Conservation (phyloP, 2,329 filamentous ascomycete genomes). For the Fusarium sp. region DNA sequence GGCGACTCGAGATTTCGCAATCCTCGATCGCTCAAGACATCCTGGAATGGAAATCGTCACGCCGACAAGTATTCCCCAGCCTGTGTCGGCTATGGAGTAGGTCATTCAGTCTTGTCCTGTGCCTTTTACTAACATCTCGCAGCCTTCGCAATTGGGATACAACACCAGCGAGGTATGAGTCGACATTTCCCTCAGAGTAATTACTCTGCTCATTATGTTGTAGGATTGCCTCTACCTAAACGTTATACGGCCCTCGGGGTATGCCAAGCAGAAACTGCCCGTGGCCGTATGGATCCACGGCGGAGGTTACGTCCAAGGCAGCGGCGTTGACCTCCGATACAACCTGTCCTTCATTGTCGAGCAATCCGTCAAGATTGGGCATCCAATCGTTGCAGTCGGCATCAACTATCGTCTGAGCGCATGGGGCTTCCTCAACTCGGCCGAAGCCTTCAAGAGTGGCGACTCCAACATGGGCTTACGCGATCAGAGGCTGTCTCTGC, state of each 20-base stretch:
- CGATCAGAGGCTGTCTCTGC: conserved; percentile 64
- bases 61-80: conserved; percentile 53
- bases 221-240: conserved; percentile 40
- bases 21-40: conserved; percentile 63
- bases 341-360: conserved; percentile 72
- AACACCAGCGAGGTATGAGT: conserved; percentile 10
- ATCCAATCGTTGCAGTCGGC: conserved; percentile 44
- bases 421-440: conserved; percentile 64
- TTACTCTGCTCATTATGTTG: neutral
- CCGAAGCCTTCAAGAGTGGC: conserved; percentile 56
- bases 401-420: conserved; percentile 44
- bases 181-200: too few relatives aligned
- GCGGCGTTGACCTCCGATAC: conserved; percentile 65
- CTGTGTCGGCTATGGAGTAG: conserved; percentile 29
- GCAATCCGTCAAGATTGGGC: conserved; percentile 56
- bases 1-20: conserved; percentile 67
- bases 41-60: conserved; percentile 56
- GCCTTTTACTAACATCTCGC: neutral
- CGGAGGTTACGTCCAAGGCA: conserved; percentile 59
- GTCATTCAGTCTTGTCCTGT: neutral
- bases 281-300: conserved; percentile 48
- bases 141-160: conserved; percentile 15
- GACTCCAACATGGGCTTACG: conserved; percentile 65
- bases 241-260: conserved; percentile 28
- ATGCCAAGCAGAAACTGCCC: conserved; percentile 28